Percentiles rank a stretch among this genome's conserved stretches.
These are phyloP conservation scores for Serendipita vermifera DNA, from an alignment of 768 basidiomycete species.

Conservation along the genomic window DNA sequence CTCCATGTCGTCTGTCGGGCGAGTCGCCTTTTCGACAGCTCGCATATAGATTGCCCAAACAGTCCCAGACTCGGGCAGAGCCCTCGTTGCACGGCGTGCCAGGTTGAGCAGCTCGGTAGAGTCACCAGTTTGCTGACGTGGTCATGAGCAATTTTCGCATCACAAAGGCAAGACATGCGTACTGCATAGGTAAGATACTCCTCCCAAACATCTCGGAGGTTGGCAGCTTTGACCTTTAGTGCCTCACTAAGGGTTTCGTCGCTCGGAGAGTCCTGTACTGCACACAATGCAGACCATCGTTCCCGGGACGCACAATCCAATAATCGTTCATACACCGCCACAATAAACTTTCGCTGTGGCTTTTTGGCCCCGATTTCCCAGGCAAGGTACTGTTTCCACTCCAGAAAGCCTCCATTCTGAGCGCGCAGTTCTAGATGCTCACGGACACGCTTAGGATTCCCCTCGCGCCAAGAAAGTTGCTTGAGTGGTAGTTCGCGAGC, in stretches of 20 bases:
- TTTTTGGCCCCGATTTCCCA: constrained; percentile 6
- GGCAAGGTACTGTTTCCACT: constrained; percentile 22
- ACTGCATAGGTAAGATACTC: background rate
- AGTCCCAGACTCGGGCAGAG: background rate
- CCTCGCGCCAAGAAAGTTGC: constrained; percentile 50
- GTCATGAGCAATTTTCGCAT: too few species aligned
- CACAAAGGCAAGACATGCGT: too few species aligned
- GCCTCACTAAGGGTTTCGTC: background rate
- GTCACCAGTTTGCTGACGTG: too few species aligned
- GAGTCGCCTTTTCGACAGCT: background rate
- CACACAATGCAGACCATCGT: background rate
- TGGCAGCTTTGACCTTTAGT: background rate
- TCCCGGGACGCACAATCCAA: constrained; percentile 18
- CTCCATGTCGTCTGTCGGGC: constrained; percentile 15
- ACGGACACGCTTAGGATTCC: constrained; percentile 37
- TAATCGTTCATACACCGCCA: background rate
- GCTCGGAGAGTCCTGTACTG: too few species aligned
- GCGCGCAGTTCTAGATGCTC: background rate
- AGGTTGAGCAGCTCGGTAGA: background rate
- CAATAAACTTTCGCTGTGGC: background rate
- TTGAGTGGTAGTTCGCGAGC: constrained; percentile 46
- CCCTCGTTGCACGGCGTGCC: background rate
- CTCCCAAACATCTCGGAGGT: background rate
- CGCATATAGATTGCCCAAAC: background rate
- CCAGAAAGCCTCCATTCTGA: background rate